Evolutionary conservation across 1,284 basidiomycete genomes (phyloP).

Genomic region (Trametes pubescens): DNA sequence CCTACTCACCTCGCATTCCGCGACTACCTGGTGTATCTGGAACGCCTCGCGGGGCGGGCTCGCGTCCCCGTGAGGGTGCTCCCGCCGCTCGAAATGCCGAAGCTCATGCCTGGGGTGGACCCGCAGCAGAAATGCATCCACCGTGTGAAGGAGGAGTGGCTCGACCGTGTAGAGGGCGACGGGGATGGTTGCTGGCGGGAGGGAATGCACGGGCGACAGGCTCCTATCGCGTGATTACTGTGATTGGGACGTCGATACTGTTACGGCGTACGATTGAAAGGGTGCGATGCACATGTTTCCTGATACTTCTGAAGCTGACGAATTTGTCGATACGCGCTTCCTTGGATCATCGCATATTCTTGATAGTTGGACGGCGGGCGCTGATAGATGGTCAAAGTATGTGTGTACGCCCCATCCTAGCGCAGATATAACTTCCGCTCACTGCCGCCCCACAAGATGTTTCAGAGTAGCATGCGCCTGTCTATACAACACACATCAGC

Average conservation of each 20-base stretch:
- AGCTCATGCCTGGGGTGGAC: slow-evolving; percentile 10
- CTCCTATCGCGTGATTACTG: not conserved
- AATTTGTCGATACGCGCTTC: not conserved
- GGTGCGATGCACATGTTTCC: too few species aligned
- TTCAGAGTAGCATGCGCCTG: too few species aligned
- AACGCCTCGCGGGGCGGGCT: slow-evolving; percentile 16
- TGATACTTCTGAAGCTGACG: too few species aligned
- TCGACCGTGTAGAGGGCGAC: slow-evolving; percentile 17
- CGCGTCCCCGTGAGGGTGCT: slow-evolving; percentile 28
- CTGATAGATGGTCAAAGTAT: too few species aligned
- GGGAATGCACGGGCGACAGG: slow-evolving; percentile 4
- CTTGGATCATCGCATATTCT: not conserved
- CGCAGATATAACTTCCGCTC: not conserved
- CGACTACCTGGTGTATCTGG: slow-evolving; percentile 24
- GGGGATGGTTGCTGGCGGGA: slow-evolving; percentile 20
- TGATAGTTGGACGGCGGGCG: not conserved
- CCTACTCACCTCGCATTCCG: slow-evolving; percentile 21
- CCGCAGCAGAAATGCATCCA: slow-evolving; percentile 26
- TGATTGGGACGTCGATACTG: not conserved
- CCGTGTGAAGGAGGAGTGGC: slow-evolving; percentile 18
- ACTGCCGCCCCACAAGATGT: not conserved
- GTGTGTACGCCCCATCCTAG: not conserved
- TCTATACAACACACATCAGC: too few species aligned
- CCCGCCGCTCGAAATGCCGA: slow-evolving; percentile 23
- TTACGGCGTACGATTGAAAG: not conserved